phyloP scores from a whole-genome alignment of 2,329 filamentous ascomycete genomes.

The Claviceps spartinae region DNA sequence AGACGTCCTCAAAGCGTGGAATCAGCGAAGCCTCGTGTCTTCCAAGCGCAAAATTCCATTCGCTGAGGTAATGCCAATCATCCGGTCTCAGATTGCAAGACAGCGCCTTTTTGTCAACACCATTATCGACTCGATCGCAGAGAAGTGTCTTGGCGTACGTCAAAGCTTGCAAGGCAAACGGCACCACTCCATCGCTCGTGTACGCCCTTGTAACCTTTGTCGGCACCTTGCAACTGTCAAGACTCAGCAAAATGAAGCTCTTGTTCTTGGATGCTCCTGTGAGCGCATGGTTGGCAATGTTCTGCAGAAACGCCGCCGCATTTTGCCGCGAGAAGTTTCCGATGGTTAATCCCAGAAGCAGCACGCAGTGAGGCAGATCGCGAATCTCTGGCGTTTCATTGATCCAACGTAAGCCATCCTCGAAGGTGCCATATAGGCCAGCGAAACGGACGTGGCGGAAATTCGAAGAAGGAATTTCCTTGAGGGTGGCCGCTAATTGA shows the following conservation, averaged over 20 bases:
- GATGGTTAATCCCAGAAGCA: slow-evolving; percentile 1
- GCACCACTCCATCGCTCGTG: background rate
- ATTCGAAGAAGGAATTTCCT: background rate
- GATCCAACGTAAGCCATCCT: slow-evolving; percentile 1
- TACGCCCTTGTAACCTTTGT: background rate
- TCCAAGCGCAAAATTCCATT: slow-evolving; percentile 1
- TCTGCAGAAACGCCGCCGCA: background rate
- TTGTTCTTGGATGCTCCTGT: background rate
- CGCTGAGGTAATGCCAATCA: background rate
- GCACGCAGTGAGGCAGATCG: background rate
- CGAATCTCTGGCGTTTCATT: background rate
- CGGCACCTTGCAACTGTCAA: background rate
- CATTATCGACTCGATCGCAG: background rate
- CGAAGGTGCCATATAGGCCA: background rate
- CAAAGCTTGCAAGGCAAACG: slow-evolving; percentile 1
- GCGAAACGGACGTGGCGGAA: background rate
- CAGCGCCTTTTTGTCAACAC: background rate
- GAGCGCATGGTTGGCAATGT: background rate
- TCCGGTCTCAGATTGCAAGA: background rate
- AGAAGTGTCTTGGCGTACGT: background rate
- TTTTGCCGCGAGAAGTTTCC: slow-evolving; percentile 1
- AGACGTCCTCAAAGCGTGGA: background rate
- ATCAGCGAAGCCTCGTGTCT: background rate
- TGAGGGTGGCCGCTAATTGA: background rate
- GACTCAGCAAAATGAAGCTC: background rate